Base-by-base conservation (phyloP, 495 filamentous ascomycete species). In the Penicilliopsis zonata region DNA sequence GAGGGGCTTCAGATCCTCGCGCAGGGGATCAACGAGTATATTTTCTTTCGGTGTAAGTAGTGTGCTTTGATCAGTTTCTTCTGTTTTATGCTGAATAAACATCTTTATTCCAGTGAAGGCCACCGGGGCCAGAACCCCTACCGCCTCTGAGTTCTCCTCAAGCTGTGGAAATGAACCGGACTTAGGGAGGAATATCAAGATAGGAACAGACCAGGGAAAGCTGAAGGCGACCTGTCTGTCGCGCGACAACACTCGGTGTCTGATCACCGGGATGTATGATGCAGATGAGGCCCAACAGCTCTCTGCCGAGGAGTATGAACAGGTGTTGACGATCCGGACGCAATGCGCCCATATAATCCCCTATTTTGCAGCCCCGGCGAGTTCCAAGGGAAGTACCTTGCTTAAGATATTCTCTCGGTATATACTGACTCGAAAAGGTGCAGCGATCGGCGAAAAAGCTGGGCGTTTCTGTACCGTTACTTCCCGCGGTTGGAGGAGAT, bases 401-500 rank as follows among this genome's bases (percentile, higher is more conserved):
- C 19, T 17, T 15, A n/a, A 17, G 9, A 31, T 18, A 17, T 18
- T 31, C 15, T 31, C 13, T 12, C 13, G 14, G 19, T 15, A 16
- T 6, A 17, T 18, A 15, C 4, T 15, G 9, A 9, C 8, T 6
- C 15, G 10, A n/a, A n/a, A n/a, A n/a, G n/a, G n/a, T n/a, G 26
- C 5, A 13, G 6, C 6, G 15, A 13, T 12, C 10, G 28, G 14
- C 28, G 6, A 16, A 31, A 31, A 12, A 31, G 13, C 3, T 31
- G 28, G 12, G 28, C 28, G 4, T 31, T 17, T 15, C 15, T 31
- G 9, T 31, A 31, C 14, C 28, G 28, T 18, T 31, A 31, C 28
- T 31, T 31, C 14, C 28, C 28, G 4, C 10, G 10, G 9, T 3
- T 31, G 3, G 15, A 17, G 9, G 12, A 15, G 5, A 4, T 31